phyloP scores from a whole-genome alignment of 139 green algal genomes.

The Tetraselmis chui region DNA sequence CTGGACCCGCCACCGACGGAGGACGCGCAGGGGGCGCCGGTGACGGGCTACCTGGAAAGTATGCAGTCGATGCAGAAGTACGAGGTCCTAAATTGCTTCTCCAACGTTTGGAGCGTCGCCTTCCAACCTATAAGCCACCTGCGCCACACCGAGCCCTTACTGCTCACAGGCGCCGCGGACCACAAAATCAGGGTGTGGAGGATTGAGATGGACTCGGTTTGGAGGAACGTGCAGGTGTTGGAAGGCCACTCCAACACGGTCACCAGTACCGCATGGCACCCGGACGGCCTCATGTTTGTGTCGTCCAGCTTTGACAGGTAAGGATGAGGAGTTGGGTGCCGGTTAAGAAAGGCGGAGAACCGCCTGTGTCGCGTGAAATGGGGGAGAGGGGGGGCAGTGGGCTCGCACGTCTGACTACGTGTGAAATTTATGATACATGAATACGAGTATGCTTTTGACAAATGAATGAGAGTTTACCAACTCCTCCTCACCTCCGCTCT shows the following conservation, averaged over 20 bases:
- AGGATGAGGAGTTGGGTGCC: no score
- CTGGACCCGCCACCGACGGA: neutral
- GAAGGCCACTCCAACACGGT: neutral
- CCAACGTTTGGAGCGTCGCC: neutral
- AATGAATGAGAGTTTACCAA: no score
- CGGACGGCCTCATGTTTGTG: neutral
- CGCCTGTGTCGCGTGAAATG: no score
- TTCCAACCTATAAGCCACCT: neutral
- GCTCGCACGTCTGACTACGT: no score
- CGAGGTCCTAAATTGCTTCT: neutral
- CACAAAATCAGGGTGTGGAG: neutral
- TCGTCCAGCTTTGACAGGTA: neutral
- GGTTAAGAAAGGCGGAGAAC: no score
- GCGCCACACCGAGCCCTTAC: neutral
- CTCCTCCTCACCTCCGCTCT: no score
- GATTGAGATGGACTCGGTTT: neutral
- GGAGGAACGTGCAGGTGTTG: neutral
- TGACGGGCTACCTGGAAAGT: neutral
- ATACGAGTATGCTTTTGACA: no score
- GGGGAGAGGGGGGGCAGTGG: no score
- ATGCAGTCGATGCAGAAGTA: neutral
- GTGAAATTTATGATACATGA: no score
- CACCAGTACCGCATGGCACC: neutral
- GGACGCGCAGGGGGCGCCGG: neutral
- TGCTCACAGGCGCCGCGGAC: neutral